Percentiles rank a stretch among this genome's conserved stretches.
Conservation (phyloP, 768 basidiomycete genomes). For the Galerina marginata region DNA sequence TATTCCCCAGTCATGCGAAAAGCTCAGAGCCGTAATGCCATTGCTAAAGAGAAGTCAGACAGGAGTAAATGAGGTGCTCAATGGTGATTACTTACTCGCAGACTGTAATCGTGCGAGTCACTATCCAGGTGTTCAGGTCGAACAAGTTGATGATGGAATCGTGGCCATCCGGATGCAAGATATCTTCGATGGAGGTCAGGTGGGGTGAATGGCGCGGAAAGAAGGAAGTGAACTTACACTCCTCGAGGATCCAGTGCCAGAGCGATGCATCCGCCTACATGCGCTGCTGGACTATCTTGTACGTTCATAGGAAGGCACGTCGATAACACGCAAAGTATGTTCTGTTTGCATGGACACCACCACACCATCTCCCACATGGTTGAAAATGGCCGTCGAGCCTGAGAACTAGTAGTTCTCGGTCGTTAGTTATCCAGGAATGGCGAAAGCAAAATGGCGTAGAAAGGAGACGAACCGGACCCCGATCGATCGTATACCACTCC, state of each 20-base stretch:
- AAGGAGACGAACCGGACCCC: constrained; percentile 48
- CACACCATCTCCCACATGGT: constrained; percentile 75
- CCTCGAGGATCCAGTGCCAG: constrained; percentile 83
- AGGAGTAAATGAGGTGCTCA: background rate
- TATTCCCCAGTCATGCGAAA: constrained; percentile 87
- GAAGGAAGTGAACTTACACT: constrained; percentile 42
- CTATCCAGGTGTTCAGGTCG: constrained; percentile 82
- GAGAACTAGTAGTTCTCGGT: constrained; percentile 36
- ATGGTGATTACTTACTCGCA: constrained; percentile 68
- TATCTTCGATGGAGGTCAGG: constrained; percentile 49
- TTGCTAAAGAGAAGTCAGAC: constrained; percentile 47
- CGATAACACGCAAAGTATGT: constrained; percentile 68
- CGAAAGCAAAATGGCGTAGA: constrained; percentile 20
- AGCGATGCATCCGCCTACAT: constrained; percentile 81
- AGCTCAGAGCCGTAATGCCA: constrained; percentile 74
- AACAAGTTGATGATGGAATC: constrained; percentile 87
- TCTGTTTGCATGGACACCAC: constrained; percentile 69
- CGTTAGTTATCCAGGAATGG: background rate
- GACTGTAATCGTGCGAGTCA: constrained; percentile 72
- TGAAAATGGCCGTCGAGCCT: constrained; percentile 75
- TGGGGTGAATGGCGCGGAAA: background rate
- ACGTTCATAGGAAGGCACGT: constrained; percentile 67
- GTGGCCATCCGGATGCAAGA: constrained; percentile 77
- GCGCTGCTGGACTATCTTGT: constrained; percentile 70
- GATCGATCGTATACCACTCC: constrained; percentile 51